These are phyloP conservation scores for Sugiyamaella novakii DNA, from an alignment of 1,139 yeast species.

Conservation along the genomic window DNA sequence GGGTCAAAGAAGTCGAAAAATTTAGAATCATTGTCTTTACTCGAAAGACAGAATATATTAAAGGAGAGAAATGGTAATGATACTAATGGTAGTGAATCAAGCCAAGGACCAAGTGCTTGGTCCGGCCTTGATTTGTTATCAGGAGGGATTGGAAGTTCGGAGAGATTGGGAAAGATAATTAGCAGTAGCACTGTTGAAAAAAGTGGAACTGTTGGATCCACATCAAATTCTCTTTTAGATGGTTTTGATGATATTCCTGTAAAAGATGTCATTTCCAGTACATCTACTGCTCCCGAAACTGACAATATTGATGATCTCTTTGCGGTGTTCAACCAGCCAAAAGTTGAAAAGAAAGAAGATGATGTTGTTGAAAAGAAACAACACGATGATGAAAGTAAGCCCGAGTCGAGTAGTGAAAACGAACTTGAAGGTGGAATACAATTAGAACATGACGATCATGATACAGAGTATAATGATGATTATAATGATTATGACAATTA, in stretches of 20 bases:
- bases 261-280: slow-evolving; percentile 3
- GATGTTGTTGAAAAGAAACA: background rate
- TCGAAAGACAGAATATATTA: slow-evolving; percentile 31
- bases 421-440: slow-evolving; percentile 3
- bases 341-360: slow-evolving; percentile 3
- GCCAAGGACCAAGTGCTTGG: slow-evolving; percentile 20
- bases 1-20: slow-evolving; percentile 21
- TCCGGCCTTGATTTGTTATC: slow-evolving; percentile 26
- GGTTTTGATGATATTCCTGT: slow-evolving; percentile 18
- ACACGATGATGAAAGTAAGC: background rate
- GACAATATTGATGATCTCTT: slow-evolving; percentile 38
- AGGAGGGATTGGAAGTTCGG: slow-evolving; percentile 23
- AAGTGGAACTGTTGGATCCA: background rate
- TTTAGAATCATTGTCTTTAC: slow-evolving; percentile 33
- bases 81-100: background rate
- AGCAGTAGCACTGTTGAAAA: background rate
- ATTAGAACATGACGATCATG: background rate
- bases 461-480: slow-evolving; percentile 9
- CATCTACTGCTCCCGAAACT: background rate
- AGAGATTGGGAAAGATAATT: slow-evolving; percentile 1
- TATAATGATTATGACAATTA: slow-evolving; percentile 2
- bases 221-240: slow-evolving; percentile 16
- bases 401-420: background rate
- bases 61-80: slow-evolving; percentile 19
- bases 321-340: slow-evolving; percentile 40